These are phyloP conservation scores for Ustilago cynodontis DNA, from an alignment of 1,284 basidiomycete genomes.

Conservation along the genomic window DNA sequence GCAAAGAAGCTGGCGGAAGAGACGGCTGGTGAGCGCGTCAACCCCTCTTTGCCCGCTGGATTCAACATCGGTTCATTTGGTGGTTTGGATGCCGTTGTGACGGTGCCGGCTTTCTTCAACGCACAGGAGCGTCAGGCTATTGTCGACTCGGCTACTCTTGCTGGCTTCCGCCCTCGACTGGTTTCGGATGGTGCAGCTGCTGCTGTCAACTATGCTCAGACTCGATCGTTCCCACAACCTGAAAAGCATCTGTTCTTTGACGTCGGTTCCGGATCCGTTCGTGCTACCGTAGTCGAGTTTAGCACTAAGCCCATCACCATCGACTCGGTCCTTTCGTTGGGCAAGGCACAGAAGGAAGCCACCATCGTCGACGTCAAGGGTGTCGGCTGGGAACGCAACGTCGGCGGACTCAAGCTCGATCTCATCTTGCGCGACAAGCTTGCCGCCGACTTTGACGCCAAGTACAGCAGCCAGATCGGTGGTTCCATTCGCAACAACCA, in stretches of 20 bases:
- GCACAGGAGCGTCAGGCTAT: conserved; percentile 83
- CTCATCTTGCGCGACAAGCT: conserved; percentile 85
- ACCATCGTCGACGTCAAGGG: conserved; percentile 83
- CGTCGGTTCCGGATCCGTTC: conserved; percentile 87
- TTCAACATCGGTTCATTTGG: conserved; percentile 59
- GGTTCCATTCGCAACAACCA: conserved; percentile 74
- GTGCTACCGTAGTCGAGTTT: conserved; percentile 88
- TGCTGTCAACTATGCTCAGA: conserved; percentile 84
- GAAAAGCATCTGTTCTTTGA: conserved; percentile 95
- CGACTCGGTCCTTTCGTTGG: conserved; percentile 72
- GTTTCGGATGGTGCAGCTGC: conserved; percentile 85
- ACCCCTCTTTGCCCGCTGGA: conserved; percentile 50
- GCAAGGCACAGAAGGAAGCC: conserved; percentile 73
- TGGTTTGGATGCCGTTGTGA: conserved; percentile 68
- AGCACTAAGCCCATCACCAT: conserved; percentile 59
- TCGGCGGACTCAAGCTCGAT: conserved; percentile 87
- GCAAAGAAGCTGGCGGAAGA: conserved; percentile 87
- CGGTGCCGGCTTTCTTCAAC: conserved; percentile 67
- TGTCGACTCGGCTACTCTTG: conserved; percentile 87
- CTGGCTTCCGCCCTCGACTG: conserved; percentile 85
- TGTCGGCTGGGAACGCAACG: conserved; percentile 82
- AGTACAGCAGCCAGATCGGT: conserved; percentile 70
- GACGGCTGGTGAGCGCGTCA: conserved; percentile 73
- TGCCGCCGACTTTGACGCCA: conserved; percentile 80
- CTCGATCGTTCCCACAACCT: conserved; percentile 78